phyloP scores from a whole-genome alignment of 2,329 filamentous ascomycete genomes.

The Ophiosphaerella korrae region DNA sequence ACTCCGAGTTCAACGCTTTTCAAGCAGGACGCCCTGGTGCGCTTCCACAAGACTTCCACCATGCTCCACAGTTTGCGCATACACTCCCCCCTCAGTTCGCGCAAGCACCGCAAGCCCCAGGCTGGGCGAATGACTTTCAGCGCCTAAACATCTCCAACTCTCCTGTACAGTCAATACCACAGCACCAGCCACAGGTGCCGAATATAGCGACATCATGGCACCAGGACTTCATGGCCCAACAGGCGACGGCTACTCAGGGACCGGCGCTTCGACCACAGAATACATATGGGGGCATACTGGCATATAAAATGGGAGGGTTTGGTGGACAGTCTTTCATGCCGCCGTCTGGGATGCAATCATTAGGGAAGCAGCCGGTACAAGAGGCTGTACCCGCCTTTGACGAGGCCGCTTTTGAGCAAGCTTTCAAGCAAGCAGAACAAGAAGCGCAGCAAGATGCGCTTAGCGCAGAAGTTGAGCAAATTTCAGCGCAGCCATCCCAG shows the following conservation, averaged over 20 bases:
- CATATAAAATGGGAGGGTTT: conserved; percentile 35
- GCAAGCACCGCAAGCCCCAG: conserved; percentile 42
- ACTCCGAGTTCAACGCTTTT: conserved; percentile 73
- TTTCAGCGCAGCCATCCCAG: conserved; percentile 15
- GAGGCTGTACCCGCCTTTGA: conserved; percentile 54
- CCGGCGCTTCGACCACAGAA: conserved; percentile 30
- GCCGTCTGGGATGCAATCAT: conserved; percentile 17
- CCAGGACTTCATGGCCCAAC: conserved; percentile 61
- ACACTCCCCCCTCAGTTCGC: conserved; percentile 44
- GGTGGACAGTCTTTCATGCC: conserved; percentile 36
- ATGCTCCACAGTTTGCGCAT: conserved; percentile 45
- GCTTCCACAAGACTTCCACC: conserved; percentile 47
- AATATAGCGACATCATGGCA: conserved; percentile 59
- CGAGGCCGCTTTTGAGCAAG: conserved; percentile 61
- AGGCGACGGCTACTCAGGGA: conserved; percentile 40
- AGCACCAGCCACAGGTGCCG: conserved; percentile 47
- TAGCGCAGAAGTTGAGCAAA: conserved; percentile 25
- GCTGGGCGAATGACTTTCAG: conserved; percentile 59
- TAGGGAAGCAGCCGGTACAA: conserved; percentile 40
- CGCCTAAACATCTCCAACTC: conserved; percentile 50
- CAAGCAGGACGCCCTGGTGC: conserved; percentile 57
- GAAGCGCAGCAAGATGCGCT: conserved; percentile 51
- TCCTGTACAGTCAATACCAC: conserved; percentile 53
- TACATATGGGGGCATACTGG: conserved; percentile 32
- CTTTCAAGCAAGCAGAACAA: conserved; percentile 57